phyloP scores from a whole-genome alignment of 495 filamentous ascomycete genomes.

The Hypoxylon lenormandii region DNA sequence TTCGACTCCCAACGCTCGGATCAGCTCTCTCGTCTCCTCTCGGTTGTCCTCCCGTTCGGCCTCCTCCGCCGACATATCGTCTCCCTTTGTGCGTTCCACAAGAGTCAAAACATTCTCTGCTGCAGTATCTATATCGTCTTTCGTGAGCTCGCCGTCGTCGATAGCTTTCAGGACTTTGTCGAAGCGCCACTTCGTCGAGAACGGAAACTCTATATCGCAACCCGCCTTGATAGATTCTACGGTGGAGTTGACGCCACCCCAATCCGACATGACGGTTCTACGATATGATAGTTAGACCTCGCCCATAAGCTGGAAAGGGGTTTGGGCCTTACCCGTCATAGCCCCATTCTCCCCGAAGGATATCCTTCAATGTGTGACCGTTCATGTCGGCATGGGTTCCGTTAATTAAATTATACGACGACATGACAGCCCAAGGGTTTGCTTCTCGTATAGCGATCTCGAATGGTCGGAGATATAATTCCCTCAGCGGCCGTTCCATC shows the following conservation, averaged over 20 bases:
- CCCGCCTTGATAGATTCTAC: constrained; percentile 77
- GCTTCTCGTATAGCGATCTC: constrained; percentile 84
- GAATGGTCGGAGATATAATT: constrained; percentile 85
- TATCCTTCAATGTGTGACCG: constrained; percentile 72
- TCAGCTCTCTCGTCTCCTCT: constrained; percentile 72
- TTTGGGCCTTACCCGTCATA: constrained; percentile 70
- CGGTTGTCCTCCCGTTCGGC: constrained; percentile 73
- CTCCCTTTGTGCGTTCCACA: constrained; percentile 71
- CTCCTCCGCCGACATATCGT: constrained; percentile 70
- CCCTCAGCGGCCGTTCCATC: constrained; percentile 77
- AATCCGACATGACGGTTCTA: constrained; percentile 79
- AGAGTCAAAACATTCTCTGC: constrained; percentile 75
- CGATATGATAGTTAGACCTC: constrained; percentile 34
- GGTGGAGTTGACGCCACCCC: constrained; percentile 77
- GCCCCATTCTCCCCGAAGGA: constrained; percentile 80
- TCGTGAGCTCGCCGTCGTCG: constrained; percentile 69
- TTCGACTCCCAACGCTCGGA: constrained; percentile 76
- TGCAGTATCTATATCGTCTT: constrained; percentile 60
- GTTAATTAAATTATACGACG: constrained; percentile 86
- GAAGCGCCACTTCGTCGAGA: constrained; percentile 76
- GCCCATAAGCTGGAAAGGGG: constrained; percentile 6
- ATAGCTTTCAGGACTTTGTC: constrained; percentile 72
- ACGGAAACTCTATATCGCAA: constrained; percentile 83
- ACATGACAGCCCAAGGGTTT: constrained; percentile 82
- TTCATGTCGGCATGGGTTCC: constrained; percentile 83